Evolutionary conservation across 2,329 filamentous ascomycete genomes (phyloP), one percentile per base, ranked within the genome.

Genomic region (Thelonectria olida): DNA sequence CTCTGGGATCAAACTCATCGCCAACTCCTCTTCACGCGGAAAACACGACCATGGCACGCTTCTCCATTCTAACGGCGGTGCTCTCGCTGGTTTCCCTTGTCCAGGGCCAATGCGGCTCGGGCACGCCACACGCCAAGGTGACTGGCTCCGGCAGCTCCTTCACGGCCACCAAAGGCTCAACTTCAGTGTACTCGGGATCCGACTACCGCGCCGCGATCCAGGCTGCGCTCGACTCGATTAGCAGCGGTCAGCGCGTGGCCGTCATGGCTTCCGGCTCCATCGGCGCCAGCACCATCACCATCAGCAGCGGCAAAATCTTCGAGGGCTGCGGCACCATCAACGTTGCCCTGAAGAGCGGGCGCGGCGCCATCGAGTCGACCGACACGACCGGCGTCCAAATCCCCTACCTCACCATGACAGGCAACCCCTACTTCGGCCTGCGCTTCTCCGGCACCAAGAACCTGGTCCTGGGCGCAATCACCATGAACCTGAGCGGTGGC

Each of bases 311-410:
- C 57, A 85, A 85, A 72, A 87, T 77, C 41, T 86, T 88, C 48
- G 85, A 88, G 64, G 85, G 83, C 28, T 87, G 85, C 69, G 84
- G 85, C 41, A 86, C 84, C 44, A 84, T 88, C 71, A 77, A 86
- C 58, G 78, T 76, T 0, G 80, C 68, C 22, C 72, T 70, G 56
- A 77, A 73, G 5, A 66, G 69, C 34, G 84, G 81, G 1, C 80
- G 78, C 19, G 85, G 85, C 17, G 83, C 84, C 45, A 87, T 88
- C 49, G 84, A 87, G 72, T 80, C 80, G 0, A 76, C 81, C 2
- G 74, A 81, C 65, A 81, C 82, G 8, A 67, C 72, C 2, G 80
- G 80, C 60, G 84, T 85, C 15, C 74, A 79, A 41, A 87, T 88
- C 49, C 84, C 85, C 0, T 87, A 84, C 67, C 78, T 88, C 4